These are phyloP conservation scores for Skeletonema tropicum DNA, from an alignment of 108 stramenopile genomes.

Conservation along the genomic window DNA sequence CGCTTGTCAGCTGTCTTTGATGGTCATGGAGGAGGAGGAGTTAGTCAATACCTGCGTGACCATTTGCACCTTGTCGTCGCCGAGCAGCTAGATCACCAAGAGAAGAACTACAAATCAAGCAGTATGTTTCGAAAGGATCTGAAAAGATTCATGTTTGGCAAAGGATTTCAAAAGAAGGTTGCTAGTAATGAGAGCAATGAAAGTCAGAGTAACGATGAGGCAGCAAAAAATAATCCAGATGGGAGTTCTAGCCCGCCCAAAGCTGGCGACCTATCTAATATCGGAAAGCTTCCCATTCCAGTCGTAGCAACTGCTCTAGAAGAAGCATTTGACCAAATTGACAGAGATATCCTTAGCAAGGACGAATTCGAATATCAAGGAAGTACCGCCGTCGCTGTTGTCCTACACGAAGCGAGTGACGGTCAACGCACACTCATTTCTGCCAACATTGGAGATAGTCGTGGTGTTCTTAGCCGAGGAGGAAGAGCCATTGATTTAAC, in stretches of 20 bases:
- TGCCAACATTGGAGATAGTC: conserved; percentile 97
- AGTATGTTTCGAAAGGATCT: conserved; percentile 26
- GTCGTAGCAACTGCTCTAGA: conserved; percentile 66
- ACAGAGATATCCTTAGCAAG: conserved; percentile 61
- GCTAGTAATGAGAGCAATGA: conserved; percentile 7
- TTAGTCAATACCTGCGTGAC: conserved; percentile 76
- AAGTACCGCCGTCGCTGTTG: conserved; percentile 92
- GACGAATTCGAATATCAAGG: conserved; percentile 82
- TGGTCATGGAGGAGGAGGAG: conserved; percentile 93
- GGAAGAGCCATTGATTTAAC: conserved; percentile 74
- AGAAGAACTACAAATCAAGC: conserved; percentile 14
- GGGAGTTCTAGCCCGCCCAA: conserved; percentile 7
- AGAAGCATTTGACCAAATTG: conserved; percentile 67
- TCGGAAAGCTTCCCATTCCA: conserved; percentile 54
- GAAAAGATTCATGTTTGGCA: conserved; percentile 49
- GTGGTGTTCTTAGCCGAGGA: conserved; percentile 81
- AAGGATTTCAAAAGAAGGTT: conserved; percentile 25
- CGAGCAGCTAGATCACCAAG: conserved; percentile 49
- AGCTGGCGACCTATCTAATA: conserved; percentile 30
- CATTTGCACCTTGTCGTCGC: conserved; percentile 61
- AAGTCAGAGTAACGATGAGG: conserved; percentile 43
- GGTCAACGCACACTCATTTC: conserved; percentile 78
- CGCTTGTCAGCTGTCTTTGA: conserved; percentile 93
- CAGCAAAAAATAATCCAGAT: conserved; percentile 3
- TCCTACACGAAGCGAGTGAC: conserved; percentile 74